Conservation (phyloP, 768 basidiomycete species). For the Rhizopogon roseolus region DNA sequence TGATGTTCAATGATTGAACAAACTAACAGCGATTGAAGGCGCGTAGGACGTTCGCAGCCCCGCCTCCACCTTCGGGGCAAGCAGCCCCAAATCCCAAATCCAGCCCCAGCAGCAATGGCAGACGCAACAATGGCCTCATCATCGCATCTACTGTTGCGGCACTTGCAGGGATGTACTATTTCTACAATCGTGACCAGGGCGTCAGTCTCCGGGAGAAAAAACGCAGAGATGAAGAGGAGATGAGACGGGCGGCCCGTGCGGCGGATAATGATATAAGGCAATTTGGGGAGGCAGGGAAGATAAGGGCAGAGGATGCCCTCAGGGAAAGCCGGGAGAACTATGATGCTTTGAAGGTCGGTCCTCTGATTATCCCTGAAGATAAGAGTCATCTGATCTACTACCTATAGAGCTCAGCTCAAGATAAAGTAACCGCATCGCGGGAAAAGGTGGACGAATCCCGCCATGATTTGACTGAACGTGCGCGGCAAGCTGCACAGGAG, state of each 20-base stretch:
- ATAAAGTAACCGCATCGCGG: constrained; percentile 8
- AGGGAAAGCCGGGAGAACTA: constrained; percentile 29
- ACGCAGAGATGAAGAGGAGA: constrained; percentile 26
- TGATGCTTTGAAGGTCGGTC: constrained; percentile 30
- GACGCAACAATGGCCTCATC: constrained; percentile 22
- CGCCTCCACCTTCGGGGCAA: constrained; percentile 8
- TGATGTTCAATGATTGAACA: not conserved
- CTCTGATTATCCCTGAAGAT: not conserved
- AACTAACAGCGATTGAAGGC: constrained; percentile 4
- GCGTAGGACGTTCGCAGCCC: constrained; percentile 11
- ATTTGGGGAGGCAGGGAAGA: constrained; percentile 25
- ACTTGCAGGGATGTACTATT: constrained; percentile 33
- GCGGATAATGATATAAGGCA: constrained; percentile 10
- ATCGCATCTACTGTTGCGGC: constrained; percentile 26
- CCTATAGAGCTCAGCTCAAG: constrained; percentile 17
- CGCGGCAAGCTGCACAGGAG: constrained; percentile 20
- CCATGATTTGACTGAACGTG: constrained; percentile 19
- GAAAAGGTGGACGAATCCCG: constrained; percentile 17
- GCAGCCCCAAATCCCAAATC: constrained; percentile 3
- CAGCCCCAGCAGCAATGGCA: constrained; percentile 7
- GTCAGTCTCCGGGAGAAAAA: constrained; percentile 19
- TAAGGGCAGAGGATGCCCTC: constrained; percentile 20
- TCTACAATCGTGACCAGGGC: constrained; percentile 24
- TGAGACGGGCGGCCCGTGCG: constrained; percentile 22
- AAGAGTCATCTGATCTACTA: not conserved